Evolutionary conservation across 139 green algal species (phyloP).

Genomic region (Monoraphidium neglectum): DNA sequence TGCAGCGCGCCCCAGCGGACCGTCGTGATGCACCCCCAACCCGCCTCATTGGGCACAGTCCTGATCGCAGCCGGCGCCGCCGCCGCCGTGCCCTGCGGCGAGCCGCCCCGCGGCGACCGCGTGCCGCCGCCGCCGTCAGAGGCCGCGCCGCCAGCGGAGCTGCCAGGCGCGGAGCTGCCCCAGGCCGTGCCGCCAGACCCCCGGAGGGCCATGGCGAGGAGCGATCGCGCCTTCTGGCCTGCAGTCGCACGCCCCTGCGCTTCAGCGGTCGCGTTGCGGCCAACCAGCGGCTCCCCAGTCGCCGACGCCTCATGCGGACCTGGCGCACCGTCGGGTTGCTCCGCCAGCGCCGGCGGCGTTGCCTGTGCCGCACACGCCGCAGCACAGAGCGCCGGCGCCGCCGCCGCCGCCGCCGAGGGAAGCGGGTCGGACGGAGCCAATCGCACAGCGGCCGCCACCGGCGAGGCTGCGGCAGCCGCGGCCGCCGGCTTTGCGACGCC

Average conservation of each 20-base stretch:
- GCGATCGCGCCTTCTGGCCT: constrained; percentile 9
- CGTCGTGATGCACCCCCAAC: constrained; percentile 36
- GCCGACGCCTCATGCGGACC: background rate
- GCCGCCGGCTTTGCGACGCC: no score
- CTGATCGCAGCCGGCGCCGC: constrained; percentile 2
- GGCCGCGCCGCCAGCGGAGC: background rate
- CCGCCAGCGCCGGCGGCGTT: no score
- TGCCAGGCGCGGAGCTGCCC: background rate
- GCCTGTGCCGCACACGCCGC: no score
- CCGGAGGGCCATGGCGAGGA: constrained; percentile 29
- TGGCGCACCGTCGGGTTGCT: no score
- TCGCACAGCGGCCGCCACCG: no score
- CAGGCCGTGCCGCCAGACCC: background rate
- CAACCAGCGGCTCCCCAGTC: constrained; percentile 30
- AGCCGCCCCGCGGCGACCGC: constrained; percentile 17
- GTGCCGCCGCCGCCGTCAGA: background rate
- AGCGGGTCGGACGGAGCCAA: constrained; percentile 14
- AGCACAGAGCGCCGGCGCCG: background rate
- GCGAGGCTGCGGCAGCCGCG: no score
- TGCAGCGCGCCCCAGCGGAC: constrained; percentile 36
- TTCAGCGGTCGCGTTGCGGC: constrained; percentile 26
- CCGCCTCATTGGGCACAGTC: no score
- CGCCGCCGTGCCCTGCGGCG: constrained; percentile 1
- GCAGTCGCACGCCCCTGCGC: constrained; percentile 7
- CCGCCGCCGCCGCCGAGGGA: background rate